Evolutionary conservation across 2,329 filamentous ascomycete genomes (phyloP).

Genomic region (Botrytis fragariae): DNA sequence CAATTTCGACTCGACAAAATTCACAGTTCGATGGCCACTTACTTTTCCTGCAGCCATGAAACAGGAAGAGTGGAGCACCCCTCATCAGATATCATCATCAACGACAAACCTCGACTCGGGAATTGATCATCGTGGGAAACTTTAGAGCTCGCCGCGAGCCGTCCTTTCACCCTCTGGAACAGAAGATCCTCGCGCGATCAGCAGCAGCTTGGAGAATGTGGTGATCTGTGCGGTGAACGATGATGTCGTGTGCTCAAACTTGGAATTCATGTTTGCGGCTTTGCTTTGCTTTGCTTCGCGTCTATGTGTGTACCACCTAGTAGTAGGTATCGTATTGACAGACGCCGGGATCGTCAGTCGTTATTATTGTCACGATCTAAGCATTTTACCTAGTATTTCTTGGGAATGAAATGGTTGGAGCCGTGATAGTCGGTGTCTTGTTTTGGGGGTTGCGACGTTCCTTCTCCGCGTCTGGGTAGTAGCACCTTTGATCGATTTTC

Average conservation of each 20-base stretch:
- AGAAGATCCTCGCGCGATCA: background rate
- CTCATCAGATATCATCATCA: background rate
- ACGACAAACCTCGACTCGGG: background rate
- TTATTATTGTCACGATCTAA: background rate
- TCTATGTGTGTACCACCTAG: background rate
- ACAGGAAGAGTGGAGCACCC: background rate
- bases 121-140: background rate
- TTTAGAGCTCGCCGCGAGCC: background rate
- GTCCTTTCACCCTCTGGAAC: background rate
- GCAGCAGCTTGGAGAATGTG: background rate
- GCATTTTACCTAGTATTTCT: background rate
- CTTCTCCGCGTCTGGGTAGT: background rate
- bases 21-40: background rate
- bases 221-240: constrained; percentile 1
- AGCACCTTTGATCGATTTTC: background rate
- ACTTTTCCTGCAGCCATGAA: background rate
- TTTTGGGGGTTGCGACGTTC: too few species aligned
- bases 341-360: background rate
- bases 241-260: constrained; percentile 2
- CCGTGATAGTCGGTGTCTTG: background rate
- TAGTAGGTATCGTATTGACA: constrained; percentile 29
- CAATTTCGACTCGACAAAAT: background rate
- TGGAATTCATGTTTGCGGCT: background rate
- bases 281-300: background rate
- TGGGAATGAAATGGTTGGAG: background rate